Evolutionary conservation across 2,329 filamentous ascomycete genomes (phyloP).

Genomic region (Monilinia vaccinii-corymbosi): DNA sequence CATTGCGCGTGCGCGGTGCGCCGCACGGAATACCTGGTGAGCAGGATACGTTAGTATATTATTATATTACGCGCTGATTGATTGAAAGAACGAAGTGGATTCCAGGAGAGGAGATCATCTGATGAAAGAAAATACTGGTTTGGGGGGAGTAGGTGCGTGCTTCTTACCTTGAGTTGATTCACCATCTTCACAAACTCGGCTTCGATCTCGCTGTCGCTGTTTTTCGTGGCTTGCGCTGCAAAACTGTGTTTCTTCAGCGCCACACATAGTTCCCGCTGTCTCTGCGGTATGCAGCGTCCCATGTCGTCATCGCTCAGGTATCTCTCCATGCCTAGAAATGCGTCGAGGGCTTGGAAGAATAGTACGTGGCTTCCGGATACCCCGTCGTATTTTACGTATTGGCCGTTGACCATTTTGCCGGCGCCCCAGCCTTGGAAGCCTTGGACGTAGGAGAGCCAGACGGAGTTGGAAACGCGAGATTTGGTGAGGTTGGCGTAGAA

Average conservation of each 20-base stretch:
- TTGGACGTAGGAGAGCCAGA: constrained; percentile 6
- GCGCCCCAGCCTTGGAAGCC: constrained; percentile 7
- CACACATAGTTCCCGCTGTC: not conserved
- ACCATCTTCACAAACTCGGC: not conserved
- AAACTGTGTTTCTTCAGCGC: not conserved
- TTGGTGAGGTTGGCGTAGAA: constrained; percentile 7
- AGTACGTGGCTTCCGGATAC: constrained; percentile 6
- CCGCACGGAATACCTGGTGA: constrained; percentile 1
- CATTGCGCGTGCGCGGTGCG: constrained; percentile 7
- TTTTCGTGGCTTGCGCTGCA: not conserved
- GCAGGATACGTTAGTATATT: not conserved
- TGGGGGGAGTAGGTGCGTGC: not conserved
- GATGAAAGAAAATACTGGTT: too few relatives aligned
- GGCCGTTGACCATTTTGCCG: not conserved
- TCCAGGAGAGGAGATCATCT: too few relatives aligned
- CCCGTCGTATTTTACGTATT: constrained; percentile 5
- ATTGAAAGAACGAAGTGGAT: too few relatives aligned
- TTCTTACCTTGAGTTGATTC: constrained; percentile 6
- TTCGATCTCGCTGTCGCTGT: not conserved
- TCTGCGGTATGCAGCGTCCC: not conserved
- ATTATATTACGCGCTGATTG: too few relatives aligned
- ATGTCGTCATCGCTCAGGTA: not conserved
- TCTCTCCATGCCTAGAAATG: not conserved
- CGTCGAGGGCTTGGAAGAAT: constrained; percentile 5
- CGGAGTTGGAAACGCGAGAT: not conserved